Conservation (phyloP, 2,329 filamentous ascomycete genomes). For the Exserohilum rostratum region DNA sequence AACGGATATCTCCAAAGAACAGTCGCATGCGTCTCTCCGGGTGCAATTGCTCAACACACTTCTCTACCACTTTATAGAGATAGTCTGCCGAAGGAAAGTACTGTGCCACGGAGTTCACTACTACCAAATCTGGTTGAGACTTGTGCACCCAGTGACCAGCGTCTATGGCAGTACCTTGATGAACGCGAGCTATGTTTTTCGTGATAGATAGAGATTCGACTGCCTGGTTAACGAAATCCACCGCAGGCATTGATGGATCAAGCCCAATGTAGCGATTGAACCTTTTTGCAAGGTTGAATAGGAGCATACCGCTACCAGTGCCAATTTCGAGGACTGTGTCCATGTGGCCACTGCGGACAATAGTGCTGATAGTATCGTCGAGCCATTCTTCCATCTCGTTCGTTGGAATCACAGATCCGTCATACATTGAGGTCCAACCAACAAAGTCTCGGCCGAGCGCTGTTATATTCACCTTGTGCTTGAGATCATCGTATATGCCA, state of each 20-base stretch:
- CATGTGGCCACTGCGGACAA: background rate
- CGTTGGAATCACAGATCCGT: slow-evolving; percentile 12
- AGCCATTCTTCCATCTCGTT: slow-evolving; percentile 20
- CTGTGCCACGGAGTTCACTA: slow-evolving; percentile 15
- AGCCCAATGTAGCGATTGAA: slow-evolving; percentile 11
- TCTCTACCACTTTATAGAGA: slow-evolving; percentile 4
- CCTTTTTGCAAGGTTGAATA: slow-evolving; percentile 12
- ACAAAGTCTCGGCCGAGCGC: slow-evolving; percentile 13
- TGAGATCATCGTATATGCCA: background rate
- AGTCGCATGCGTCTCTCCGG: background rate
- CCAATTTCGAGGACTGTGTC: slow-evolving; percentile 14
- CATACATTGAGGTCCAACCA: slow-evolving; percentile 17
- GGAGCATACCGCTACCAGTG: slow-evolving; percentile 16
- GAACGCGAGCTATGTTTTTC: background rate
- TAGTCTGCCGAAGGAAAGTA: slow-evolving; percentile 17
- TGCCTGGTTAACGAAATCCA: slow-evolving; percentile 4
- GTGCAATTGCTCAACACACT: background rate
- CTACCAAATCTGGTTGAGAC: background rate
- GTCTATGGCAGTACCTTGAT: background rate
- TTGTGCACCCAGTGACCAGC: background rate
- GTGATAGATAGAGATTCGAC: slow-evolving; percentile 3
- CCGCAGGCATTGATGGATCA: slow-evolving; percentile 2
- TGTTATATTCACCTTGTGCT: background rate
- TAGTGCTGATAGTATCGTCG: slow-evolving; percentile 12
- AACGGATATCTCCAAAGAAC: slow-evolving; percentile 13